Base-by-base conservation (phyloP, 257 asterid genomes). In the Scutellaria barbata region DNA sequence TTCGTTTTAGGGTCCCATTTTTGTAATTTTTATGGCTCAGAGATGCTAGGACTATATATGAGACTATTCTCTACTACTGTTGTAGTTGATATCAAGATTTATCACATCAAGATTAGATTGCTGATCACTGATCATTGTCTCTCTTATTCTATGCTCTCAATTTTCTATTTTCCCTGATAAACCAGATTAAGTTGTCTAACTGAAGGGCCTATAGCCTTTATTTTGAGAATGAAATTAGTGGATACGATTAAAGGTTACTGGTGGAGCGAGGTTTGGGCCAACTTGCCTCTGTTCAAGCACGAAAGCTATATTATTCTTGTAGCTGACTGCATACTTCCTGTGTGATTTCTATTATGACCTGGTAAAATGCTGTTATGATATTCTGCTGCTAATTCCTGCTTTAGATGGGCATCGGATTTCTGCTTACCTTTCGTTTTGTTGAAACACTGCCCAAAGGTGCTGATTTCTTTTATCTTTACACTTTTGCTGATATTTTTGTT, bases 1-100 rank as follows among this genome's bases (percentile, higher is more conserved):
- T 70, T 63, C 13, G 57, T 71, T 60, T 66, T 40, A 33, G 76
- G 65, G 82, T 76, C 74, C 73, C 76, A 45, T 54, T 76, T 82
- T 82, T 82, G 80, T 79, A 76, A 66, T 47, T 67, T 63, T 79
- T 60, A 53, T 53, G 78, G 80, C 71, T 64, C 62, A 50, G 37
- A 68, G 77, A 76, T 63, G 53, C 58, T 70, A 76, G 81, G 76
- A 71, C 41, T 63, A 51, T 67, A 51, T 67, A 46, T 40, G 53
- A 66, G 55, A 73, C 53, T 54, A 37, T 68, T 73, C 20, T 63
- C 74, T 17, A 54, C 77, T 55, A 18, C 67, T 25, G 53, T 51
- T 56, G 64, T 55, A 48, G 62, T 66, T 46, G 78, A 61, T 40
- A 41, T 33, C 70, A 55, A 70, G 63, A 69, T 35, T 48, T 69